Base-by-base conservation (phyloP, 805 yeast genomes). In the Cyberlindnera maritima region DNA sequence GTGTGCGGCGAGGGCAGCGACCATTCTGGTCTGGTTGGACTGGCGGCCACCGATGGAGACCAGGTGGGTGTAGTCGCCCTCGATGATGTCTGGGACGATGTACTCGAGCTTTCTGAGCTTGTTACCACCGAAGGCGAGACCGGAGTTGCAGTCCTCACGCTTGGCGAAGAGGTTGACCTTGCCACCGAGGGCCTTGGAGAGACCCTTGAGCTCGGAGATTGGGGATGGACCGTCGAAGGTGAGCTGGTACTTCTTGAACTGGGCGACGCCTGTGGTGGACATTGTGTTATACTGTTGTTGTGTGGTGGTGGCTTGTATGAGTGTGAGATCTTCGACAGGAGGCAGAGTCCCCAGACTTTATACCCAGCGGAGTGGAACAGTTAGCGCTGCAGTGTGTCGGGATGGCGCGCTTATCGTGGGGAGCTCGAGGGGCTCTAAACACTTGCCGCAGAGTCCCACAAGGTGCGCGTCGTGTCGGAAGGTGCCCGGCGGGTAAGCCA, bases 81-180 rank as follows among this genome's bases (percentile, higher is more conserved):
- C 51, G 25, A 50, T 36, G 44, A 50, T 50, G 43, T 50, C 54
- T 18, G 54, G 54, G 23, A 50, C 54, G 29, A 50, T 50, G 49
- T 50, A 50, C 43, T 50, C 54, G 31, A 50, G 45, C 54, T 50
- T 50, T 38, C 54, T 37, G 38, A 50, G 48, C 54, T 50, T 50
- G 46, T 50, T 50, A 44, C 54, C 54, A 47, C 54, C 54, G 26
- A 50, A 50, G 39, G 54, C 54, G 7, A 50, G 37, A 21, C 54
- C 54, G 15, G 54, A 50, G 47, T 50, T 50, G 33, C 54, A 50
- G 43, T 50, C 54, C 45, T 50, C 54, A 36, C 54, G 48, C 48
- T 50, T 50, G 18, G 54, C 54, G 34, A 35, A 50, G 50, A 50
- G 33, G 51, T 50, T 50, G 39, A 50, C 54, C 41, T 50, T 50